Percentiles rank a stretch among this genome's conserved stretches.
Evolutionary conservation across 2,329 filamentous ascomycete genomes (phyloP).

Genomic region (Venturia oleaginea): DNA sequence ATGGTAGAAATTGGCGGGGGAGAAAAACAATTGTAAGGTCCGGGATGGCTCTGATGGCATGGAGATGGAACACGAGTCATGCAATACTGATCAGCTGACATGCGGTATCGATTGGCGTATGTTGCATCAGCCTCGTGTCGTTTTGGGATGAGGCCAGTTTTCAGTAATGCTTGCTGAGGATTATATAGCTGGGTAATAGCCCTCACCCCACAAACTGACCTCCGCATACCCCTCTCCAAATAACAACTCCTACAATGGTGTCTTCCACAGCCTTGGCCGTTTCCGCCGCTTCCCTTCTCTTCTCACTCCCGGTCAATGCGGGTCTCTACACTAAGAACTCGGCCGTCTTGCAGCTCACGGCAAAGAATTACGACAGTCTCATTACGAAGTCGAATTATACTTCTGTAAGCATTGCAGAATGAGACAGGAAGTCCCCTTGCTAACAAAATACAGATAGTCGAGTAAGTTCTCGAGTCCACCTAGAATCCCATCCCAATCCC

Average conservation of each 20-base stretch:
- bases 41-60: too few species aligned
- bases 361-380: conserved; percentile 68
- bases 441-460: conserved; percentile 26
- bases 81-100: neutral
- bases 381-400: conserved; percentile 88
- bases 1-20: conserved; percentile 10
- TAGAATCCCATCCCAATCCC: neutral
- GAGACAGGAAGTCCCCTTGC: conserved; percentile 12
- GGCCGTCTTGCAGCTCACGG: conserved; percentile 73
- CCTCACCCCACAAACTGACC: neutral
- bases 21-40: neutral
- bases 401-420: conserved; percentile 52
- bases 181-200: neutral
- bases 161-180: neutral
- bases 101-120: neutral
- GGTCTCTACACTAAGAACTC: conserved; percentile 80
- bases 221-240: neutral
- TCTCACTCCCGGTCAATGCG: conserved; percentile 54
- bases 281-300: conserved; percentile 53
- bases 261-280: conserved; percentile 2
- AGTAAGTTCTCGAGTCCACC: conserved; percentile 23
- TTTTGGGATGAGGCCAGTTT: conserved; percentile 7
- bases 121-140: neutral
- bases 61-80: neutral
- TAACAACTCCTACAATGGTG: conserved; percentile 8